Conservation (phyloP, 1,284 basidiomycete species). For the Albatrellus sp. region DNA sequence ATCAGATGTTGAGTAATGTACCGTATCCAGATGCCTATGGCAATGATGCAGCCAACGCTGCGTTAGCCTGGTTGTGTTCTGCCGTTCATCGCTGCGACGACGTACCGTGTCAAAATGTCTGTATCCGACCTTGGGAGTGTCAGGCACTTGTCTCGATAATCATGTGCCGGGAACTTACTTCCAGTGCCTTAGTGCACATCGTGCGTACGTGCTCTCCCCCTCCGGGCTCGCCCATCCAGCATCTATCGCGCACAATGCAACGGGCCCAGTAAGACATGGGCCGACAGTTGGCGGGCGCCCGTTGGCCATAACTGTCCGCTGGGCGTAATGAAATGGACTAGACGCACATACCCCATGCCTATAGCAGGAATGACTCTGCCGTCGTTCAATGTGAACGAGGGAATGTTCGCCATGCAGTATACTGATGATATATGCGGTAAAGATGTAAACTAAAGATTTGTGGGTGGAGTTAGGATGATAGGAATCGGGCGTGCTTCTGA, state of each 20-base stretch:
- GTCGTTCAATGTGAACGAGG: constrained; percentile 22
- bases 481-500: too few relatives aligned
- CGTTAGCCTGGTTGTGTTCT: too few relatives aligned
- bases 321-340: neutral
- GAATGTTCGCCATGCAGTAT: too few relatives aligned
- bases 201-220: constrained; percentile 21
- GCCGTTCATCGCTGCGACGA: neutral
- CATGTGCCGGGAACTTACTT: constrained; percentile 13
- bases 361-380: constrained; percentile 25
- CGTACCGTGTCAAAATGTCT: constrained; percentile 29
- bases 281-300: too few relatives aligned
- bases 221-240: constrained; percentile 28
- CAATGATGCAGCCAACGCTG: neutral
- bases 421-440: too few relatives aligned
- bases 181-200: constrained; percentile 25
- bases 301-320: too few relatives aligned
- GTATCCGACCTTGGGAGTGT: constrained; percentile 20
- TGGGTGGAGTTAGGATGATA: too few relatives aligned
- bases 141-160: neutral
- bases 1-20: constrained; percentile 4
- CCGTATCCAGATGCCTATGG: constrained; percentile 12
- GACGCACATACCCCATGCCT: constrained; percentile 24
- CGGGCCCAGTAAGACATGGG: neutral
- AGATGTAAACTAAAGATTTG: too few relatives aligned
- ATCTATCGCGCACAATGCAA: constrained; percentile 14